Base-by-base conservation (phyloP, 225 moss, liverwort and hornwort genomes). In the Marchantia paleacea region DNA sequence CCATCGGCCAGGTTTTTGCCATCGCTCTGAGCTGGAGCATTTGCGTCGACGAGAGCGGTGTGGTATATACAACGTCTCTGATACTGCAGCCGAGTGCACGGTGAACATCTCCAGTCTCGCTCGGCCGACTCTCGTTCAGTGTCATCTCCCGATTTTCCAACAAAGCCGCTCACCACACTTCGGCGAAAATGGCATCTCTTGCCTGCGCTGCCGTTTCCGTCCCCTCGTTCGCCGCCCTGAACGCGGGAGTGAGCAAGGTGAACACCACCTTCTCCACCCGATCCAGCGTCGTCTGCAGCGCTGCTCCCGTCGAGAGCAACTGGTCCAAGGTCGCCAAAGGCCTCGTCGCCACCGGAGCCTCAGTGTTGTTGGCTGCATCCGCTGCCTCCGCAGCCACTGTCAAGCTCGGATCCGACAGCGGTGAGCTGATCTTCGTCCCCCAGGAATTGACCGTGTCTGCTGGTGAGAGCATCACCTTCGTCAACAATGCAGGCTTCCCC, bases 401-500 rank as follows among this genome's bases (percentile, higher is more conserved):
- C 0, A 90, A 93, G 87, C 93, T 99, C 86, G 97, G 97, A 1
- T 73, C 62, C 0, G 90, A 94, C 62, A 69, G 31, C 5, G 97
- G 95, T 10, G 31, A 26, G 0, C 84, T 95, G 0, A 72, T 20
- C 0, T 99, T 99, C 75, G 71, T 4, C 51, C 93, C 97, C 0
- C 28, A 20, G 30, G 0, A 25, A 0, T 0, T 93, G n/a, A 72
- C 0, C 0, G 79, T 95, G 0, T 0, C 85, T 0, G 0, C 85
- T 0, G 97, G 95, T 0, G 95, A 99, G 85, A 0, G 73, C 4
- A 62, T 99, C 58, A 84, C 63, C 9, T 99, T 93, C 84, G 8
- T 80, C 54, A 99, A 95, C 87, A 99, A 95, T 84, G 84, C 82
- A 81, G 93, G 90, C 7, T 99, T 95, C 87, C 95, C 97, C 0